Percentiles rank a stretch among this genome's conserved stretches.
phyloP scores from a whole-genome alignment of 257 asterid species.

The Leonotis leonurus region DNA sequence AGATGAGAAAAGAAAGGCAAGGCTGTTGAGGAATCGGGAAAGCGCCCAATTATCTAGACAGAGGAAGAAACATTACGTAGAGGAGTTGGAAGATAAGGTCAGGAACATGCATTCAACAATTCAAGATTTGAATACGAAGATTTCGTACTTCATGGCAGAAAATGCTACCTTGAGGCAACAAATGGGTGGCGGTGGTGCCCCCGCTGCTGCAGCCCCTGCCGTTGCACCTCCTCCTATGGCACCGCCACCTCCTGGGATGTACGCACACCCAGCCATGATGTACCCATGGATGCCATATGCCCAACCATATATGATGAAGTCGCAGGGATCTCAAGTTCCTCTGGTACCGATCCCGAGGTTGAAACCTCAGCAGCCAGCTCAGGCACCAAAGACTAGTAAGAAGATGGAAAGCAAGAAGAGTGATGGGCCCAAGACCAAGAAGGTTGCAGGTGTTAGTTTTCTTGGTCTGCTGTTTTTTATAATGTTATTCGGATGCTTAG shows the following conservation, averaged over 20 bases:
- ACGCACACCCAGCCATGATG: slow-evolving; percentile 67
- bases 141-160: slow-evolving; percentile 73
- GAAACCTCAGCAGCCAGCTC: slow-evolving; percentile 53
- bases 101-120: slow-evolving; percentile 83
- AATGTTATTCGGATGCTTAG: slow-evolving; percentile 77
- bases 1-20: slow-evolving; percentile 72
- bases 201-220: too few relatives aligned
- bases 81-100: slow-evolving; percentile 92
- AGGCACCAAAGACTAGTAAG: slow-evolving; percentile 50
- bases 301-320: slow-evolving; percentile 77
- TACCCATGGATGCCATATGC: slow-evolving; percentile 92
- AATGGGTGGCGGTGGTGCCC: slow-evolving; percentile 35
- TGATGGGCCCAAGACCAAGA: slow-evolving; percentile 69
- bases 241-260: slow-evolving; percentile 68
- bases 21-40: slow-evolving; percentile 94
- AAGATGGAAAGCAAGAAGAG: slow-evolving; percentile 59
- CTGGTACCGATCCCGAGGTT: slow-evolving; percentile 90
- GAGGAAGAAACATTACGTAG: slow-evolving; percentile 91
- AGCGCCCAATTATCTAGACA: slow-evolving; percentile 96
- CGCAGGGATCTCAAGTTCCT: slow-evolving; percentile 93
- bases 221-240: slow-evolving; percentile 42
- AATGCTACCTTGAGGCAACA: slow-evolving; percentile 75
- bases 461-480: slow-evolving; percentile 73
- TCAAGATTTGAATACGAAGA: slow-evolving; percentile 77
- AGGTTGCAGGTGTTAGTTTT: slow-evolving; percentile 87